Conservation (phyloP, 2,329 filamentous ascomycete species). For the Talaromyces sp. region DNA sequence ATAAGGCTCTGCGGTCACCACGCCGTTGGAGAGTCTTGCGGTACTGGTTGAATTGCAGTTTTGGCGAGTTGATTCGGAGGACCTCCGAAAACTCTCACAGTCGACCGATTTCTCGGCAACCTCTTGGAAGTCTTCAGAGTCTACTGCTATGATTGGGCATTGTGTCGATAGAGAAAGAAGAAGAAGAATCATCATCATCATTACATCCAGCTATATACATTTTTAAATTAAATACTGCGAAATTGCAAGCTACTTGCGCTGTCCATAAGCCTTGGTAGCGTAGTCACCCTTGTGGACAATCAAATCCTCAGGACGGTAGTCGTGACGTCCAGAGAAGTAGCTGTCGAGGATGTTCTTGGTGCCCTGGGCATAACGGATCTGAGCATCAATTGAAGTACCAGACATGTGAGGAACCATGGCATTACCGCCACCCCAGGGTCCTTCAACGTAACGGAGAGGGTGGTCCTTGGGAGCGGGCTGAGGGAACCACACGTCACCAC, state of each 20-base stretch:
- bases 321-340: slow-evolving; percentile 82
- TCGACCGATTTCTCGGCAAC: too few species aligned
- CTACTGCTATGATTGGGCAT: neutral
- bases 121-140: neutral
- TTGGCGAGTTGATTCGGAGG: too few species aligned
- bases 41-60: too few species aligned
- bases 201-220: slow-evolving; percentile 1
- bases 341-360: slow-evolving; percentile 86
- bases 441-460: slow-evolving; percentile 85
- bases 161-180: neutral
- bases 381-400: slow-evolving; percentile 95
- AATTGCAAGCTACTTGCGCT: slow-evolving; percentile 48
- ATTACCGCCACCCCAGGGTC: slow-evolving; percentile 94
- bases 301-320: slow-evolving; percentile 86
- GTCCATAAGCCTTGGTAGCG: slow-evolving; percentile 88
- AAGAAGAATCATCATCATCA: neutral
- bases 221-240: neutral
- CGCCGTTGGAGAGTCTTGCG: neutral
- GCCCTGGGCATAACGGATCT: slow-evolving; percentile 84
- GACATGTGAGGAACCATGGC: slow-evolving; percentile 99
- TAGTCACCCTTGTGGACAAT: slow-evolving; percentile 90
- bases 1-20: neutral
- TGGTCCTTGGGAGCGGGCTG: slow-evolving; percentile 95
- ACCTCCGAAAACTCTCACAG: too few species aligned
- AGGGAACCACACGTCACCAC: slow-evolving; percentile 74